A percentile compares a stretch with the other conserved stretches of the same genome.
phyloP scores from a whole-genome alignment of 129 eudicot genomes.

The Daucus carota region DH1_v3.0 NC_030384.2:29007001-29007500 shows the following conservation, averaged over 20 bases:
- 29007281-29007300: slow-evolving; percentile 6
- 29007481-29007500: slow-evolving; percentile 9
- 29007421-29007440: slow-evolving; percentile 15
- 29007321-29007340: slow-evolving; percentile 55
- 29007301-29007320: slow-evolving; percentile 1
- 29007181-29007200: too few species aligned
- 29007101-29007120: not conserved
- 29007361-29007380: slow-evolving; percentile 47
- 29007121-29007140: too few species aligned
- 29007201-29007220: too few species aligned
- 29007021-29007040: not conserved
- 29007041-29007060: not conserved
- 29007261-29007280: slow-evolving; percentile 23
- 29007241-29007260: slow-evolving; percentile 42
- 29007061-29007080: not conserved
- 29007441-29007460: slow-evolving; percentile 25
- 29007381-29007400: slow-evolving; percentile 74
- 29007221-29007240: not conserved
- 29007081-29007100: not conserved
- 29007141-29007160: too few species aligned
- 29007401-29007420: slow-evolving; percentile 40
- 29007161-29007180: too few species aligned
- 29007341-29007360: slow-evolving; percentile 42
- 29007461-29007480: slow-evolving; percentile 16
- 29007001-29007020: not conserved